A percentile compares a stretch with the other conserved stretches of the same genome.
Evolutionary conservation across 495 filamentous ascomycete species (phyloP).

Genomic region (Penicillium coprophilum): DNA sequence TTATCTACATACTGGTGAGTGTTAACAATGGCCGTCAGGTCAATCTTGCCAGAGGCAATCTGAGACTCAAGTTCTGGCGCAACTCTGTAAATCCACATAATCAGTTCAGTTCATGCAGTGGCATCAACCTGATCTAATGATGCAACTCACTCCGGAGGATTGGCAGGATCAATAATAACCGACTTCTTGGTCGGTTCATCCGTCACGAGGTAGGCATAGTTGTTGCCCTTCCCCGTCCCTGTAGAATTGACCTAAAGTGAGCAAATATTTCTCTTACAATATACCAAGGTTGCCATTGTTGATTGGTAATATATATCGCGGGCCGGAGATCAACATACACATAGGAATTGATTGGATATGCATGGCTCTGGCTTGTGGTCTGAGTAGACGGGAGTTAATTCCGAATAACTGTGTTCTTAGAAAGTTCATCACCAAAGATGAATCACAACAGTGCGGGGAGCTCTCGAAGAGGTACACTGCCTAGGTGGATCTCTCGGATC

Average conservation of each 20-base stretch:
- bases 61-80: slow-evolving; percentile 73
- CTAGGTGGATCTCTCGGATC: slow-evolving; percentile 12
- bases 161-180: slow-evolving; percentile 93
- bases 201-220: slow-evolving; percentile 93
- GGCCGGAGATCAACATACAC: slow-evolving; percentile 64
- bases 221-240: slow-evolving; percentile 91
- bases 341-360: slow-evolving; percentile 97
- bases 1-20: slow-evolving; percentile 82
- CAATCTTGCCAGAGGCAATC: slow-evolving; percentile 68
- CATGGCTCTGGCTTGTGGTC: slow-evolving; percentile 56
- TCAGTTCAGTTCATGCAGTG: slow-evolving; percentile 1
- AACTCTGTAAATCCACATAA: slow-evolving; percentile 56
- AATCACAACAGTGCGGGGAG: slow-evolving; percentile 20
- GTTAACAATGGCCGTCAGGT: slow-evolving; percentile 86
- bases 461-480: not conserved
- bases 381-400: slow-evolving; percentile 7
- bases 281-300: not conserved
- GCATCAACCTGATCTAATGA: not conserved
- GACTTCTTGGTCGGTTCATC: slow-evolving; percentile 90
- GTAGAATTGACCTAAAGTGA: slow-evolving; percentile 9
- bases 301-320: slow-evolving; percentile 3
- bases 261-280: slow-evolving; percentile 1
- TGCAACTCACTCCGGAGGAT: slow-evolving; percentile 80
- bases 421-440: slow-evolving; percentile 34
- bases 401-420: slow-evolving; percentile 20